A percentile compares a stretch with the other conserved stretches of the same genome.
phyloP scores from a whole-genome alignment of 805 yeast species.

The Yarrowia sp. region DNA sequence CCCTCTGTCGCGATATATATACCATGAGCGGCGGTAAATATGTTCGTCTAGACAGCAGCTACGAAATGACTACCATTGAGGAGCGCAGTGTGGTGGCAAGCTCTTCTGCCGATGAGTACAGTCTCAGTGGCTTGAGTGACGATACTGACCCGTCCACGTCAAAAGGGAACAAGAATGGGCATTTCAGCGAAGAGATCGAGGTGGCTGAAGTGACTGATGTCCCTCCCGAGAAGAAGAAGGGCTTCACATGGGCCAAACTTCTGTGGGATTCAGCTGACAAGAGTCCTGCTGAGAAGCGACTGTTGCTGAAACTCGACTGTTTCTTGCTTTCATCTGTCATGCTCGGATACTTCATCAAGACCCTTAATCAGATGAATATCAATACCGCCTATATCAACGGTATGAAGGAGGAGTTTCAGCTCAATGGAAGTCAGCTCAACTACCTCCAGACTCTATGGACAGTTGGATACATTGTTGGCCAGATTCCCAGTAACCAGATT shows the following conservation, averaged over 20 bases:
- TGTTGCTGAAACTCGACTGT: constrained; percentile 51
- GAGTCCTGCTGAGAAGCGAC: constrained; percentile 51
- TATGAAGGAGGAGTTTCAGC: constrained; percentile 55
- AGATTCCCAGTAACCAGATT: constrained; percentile 44
- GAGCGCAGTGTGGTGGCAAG: neutral
- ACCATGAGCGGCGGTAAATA: constrained; percentile 13
- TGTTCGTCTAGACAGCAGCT: constrained; percentile 2
- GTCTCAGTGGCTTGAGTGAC: constrained; percentile 20
- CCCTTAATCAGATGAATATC: constrained; percentile 49
- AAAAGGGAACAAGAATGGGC: neutral
- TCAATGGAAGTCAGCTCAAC: constrained; percentile 57
- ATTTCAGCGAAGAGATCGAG: neutral
- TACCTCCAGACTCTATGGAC: constrained; percentile 48
- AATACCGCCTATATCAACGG: constrained; percentile 59
- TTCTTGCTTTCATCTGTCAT: constrained; percentile 55
- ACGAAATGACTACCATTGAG: constrained; percentile 17
- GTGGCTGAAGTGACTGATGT: neutral
- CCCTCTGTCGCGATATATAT: neutral
- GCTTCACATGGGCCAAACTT: constrained; percentile 18
- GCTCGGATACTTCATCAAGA: constrained; percentile 58
- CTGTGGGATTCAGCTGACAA: constrained; percentile 51
- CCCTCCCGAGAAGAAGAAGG: neutral
- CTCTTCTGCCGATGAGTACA: constrained; percentile 11
- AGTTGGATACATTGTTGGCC: constrained; percentile 45
- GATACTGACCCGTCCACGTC: neutral